These are phyloP conservation scores for Agrocybe pediades DNA, from an alignment of 768 basidiomycete species.

Conservation along the genomic window DNA sequence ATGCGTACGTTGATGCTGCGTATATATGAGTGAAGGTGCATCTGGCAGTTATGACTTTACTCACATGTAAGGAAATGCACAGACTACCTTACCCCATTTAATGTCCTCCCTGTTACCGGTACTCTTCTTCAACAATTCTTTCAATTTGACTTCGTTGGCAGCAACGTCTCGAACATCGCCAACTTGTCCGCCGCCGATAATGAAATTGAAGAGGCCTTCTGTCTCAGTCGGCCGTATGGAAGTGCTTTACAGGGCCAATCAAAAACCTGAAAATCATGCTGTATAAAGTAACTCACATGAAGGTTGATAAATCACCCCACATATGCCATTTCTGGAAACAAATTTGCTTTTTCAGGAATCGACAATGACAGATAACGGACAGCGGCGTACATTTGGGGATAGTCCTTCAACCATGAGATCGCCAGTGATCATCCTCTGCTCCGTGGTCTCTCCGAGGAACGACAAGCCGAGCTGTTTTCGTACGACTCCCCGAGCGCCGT, in stretches of 20 bases:
- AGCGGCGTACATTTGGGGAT: constrained; percentile 30
- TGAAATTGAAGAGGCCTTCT: constrained; percentile 23
- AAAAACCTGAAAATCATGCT: too few relatives aligned
- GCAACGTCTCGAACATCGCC: constrained; percentile 19
- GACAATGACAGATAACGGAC: not conserved
- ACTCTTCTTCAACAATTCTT: constrained; percentile 12
- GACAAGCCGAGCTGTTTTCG: constrained; percentile 38
- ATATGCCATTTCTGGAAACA: constrained; percentile 41
- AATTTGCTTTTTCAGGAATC: not conserved
- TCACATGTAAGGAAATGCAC: constrained; percentile 17
- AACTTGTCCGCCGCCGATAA: constrained; percentile 19
- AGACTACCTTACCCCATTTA: constrained; percentile 28
- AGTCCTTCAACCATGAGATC: constrained; percentile 43
- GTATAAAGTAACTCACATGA: not conserved
- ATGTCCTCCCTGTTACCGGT: constrained; percentile 29
- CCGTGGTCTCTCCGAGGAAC: constrained; percentile 40
- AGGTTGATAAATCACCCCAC: constrained; percentile 38
- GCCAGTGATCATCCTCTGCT: constrained; percentile 34
- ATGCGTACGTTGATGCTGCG: constrained; percentile 29
- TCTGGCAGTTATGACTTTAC: not conserved
- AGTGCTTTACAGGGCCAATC: constrained; percentile 2
- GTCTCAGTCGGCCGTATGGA: constrained; percentile 22
- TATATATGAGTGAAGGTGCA: not conserved
- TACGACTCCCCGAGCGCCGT: constrained; percentile 43
- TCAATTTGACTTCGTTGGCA: not conserved